These are phyloP conservation scores for Mycena polygramma DNA, from an alignment of 768 basidiomycete species.

Conservation along the genomic window DNA sequence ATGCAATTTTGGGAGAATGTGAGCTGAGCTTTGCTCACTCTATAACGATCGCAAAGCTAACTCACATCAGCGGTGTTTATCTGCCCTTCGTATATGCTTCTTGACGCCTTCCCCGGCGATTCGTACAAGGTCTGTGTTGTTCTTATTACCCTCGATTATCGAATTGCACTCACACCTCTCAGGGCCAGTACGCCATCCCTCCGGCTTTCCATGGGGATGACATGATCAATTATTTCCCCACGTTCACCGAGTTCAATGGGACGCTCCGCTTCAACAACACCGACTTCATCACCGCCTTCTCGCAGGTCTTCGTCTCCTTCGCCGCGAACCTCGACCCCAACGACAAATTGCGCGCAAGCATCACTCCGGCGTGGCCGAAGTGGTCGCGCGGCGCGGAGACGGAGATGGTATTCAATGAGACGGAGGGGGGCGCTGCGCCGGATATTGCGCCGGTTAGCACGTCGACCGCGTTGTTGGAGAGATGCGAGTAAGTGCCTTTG, in stretches of 20 bases:
- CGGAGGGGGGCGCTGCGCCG: constrained; percentile 10
- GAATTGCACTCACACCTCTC: too few species aligned
- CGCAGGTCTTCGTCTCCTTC: constrained; percentile 43
- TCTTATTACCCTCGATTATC: neutral
- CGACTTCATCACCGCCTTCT: constrained; percentile 46
- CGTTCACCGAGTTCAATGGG: neutral
- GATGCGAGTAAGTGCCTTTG: constrained; percentile 38
- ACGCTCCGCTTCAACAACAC: constrained; percentile 34
- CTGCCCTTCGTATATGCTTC: constrained; percentile 42
- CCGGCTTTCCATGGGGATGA: constrained; percentile 41
- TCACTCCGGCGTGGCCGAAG: constrained; percentile 28
- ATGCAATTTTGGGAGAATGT: constrained; percentile 43
- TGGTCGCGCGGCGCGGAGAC: constrained; percentile 16
- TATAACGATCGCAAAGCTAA: neutral
- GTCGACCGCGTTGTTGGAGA: constrained; percentile 30
- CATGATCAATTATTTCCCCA: constrained; percentile 39
- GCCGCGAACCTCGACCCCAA: constrained; percentile 40
- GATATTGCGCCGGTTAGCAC: constrained; percentile 28
- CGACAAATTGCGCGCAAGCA: constrained; percentile 33
- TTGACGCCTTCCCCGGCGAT: constrained; percentile 20
- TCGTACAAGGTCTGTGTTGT: constrained; percentile 21
- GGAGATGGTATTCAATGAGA: constrained; percentile 47
- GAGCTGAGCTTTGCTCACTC: neutral
- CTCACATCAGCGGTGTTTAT: constrained; percentile 39
- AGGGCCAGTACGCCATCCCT: constrained; percentile 41